Conservation (phyloP, 768 basidiomycete species). For the Leccinum imitatum region DNA sequence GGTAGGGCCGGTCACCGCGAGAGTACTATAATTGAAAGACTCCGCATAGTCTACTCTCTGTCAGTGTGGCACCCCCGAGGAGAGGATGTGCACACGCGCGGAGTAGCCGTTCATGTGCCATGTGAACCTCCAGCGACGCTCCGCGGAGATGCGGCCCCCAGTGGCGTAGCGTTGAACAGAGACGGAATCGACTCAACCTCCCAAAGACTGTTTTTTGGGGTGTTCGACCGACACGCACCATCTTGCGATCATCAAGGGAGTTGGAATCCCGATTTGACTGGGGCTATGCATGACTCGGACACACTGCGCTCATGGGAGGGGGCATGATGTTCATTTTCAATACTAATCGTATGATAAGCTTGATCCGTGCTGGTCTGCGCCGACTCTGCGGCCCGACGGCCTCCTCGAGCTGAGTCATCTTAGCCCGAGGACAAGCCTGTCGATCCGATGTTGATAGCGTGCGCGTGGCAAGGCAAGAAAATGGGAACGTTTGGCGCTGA, state of each 20-base stretch:
- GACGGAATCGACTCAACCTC: neutral
- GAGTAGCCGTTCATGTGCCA: neutral
- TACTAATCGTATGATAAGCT: neutral
- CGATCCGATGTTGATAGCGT: neutral
- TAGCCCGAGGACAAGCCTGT: neutral
- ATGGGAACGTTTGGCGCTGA: neutral
- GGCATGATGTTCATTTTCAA: neutral
- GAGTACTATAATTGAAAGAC: neutral
- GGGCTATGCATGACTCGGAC: neutral
- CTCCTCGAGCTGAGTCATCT: neutral
- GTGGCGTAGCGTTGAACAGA: neutral
- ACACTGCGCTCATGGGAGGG: neutral
- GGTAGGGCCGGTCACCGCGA: neutral
- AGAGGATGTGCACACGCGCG: neutral
- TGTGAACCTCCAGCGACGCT: neutral
- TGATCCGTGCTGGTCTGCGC: neutral
- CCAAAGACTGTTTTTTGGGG: neutral
- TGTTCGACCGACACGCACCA: neutral
- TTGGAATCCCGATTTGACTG: neutral
- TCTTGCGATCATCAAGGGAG: slow-evolving; percentile 21
- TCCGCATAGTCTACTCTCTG: neutral
- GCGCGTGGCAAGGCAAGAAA: neutral
- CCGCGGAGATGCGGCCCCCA: slow-evolving; percentile 2
- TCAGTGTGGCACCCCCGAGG: neutral
- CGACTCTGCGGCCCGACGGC: too few relatives aligned